Base-by-base conservation (phyloP, 257 asterid genomes). In the Osmanthus fragrans region DNA sequence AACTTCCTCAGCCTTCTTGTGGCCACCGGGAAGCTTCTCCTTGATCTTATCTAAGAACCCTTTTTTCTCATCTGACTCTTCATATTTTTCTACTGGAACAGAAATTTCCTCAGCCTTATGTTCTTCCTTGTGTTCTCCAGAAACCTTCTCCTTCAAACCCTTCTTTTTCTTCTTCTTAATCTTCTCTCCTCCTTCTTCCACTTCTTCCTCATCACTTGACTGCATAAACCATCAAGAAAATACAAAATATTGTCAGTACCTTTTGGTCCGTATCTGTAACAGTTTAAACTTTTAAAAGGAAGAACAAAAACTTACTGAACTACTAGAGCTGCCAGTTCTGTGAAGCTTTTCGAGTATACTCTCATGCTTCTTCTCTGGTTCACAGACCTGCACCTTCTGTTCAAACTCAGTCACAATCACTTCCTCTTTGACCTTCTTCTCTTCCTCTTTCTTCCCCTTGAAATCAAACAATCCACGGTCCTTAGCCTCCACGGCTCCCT, bases 121-220 rank as follows among this genome's bases (percentile, higher is more conserved):
- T 18, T 84, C 92, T 40, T 83, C 82, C 79, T 90, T 87, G 58
- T 87, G 69, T 0, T 85, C 91, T 0, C 87, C 90, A 0, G 84
- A 23, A 75, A 92, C 67, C 81, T 88, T 92, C 0, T 87, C 92
- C 87, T 87, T 91, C 90, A 86, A 64, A 0, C 89, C 89, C 83
- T 92, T 92, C 94, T 89, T 94, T 39, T 94, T 94, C 90, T 91
- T 94, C 87, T 80, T 94, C 89, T 85, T 91, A 3, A 9, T 40
- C 87, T 80, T 94, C 89, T 82, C 90, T 60, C 78, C 86, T 0
- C 89, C 84, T n/a, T 82, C 97, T 42, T 92, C 97, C 83, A 88
- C 84, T n/a, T 82, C 97, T 42, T 92, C 97, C 83, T 94, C 97
- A 3, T 91, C 96, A 21, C 96, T 89, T 6, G 95, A 92, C 99